Conservation (phyloP, 306 rosid genomes). For the Prunus mume region DNA sequence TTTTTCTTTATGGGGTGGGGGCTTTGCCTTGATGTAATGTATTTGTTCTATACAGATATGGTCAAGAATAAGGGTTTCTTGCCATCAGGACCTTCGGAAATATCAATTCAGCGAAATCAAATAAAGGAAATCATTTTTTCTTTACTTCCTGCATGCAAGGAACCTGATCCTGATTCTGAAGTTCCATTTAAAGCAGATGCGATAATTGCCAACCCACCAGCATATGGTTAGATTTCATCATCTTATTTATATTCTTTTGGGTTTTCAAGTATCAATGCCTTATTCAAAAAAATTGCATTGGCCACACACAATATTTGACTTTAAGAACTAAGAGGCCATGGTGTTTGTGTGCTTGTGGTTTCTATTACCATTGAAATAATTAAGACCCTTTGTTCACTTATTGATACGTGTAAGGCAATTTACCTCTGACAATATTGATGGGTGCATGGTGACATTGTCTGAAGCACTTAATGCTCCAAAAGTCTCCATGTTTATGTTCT, state of each 20-base stretch:
- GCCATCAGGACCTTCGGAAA: constrained; percentile 94
- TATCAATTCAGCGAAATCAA: constrained; percentile 77
- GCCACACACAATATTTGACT: background rate
- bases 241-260: background rate
- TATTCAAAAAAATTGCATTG: background rate
- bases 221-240: constrained; percentile 67
- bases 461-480: background rate
- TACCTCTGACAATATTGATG: background rate
- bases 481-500: background rate
- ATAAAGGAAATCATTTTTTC: constrained; percentile 63
- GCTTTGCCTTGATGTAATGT: constrained; percentile 2
- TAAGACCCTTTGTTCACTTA: background rate
- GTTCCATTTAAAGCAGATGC: constrained; percentile 71
- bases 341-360: background rate
- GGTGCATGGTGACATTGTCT: background rate
- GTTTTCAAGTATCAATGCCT: background rate
- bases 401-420: background rate
- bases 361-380: background rate
- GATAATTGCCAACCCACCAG: constrained; percentile 94
- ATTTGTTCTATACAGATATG: constrained; percentile 65
- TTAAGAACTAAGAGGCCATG: background rate
- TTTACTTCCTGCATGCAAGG: constrained; percentile 80
- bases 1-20: too few species aligned
- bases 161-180: constrained; percentile 57
- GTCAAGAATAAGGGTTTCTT: constrained; percentile 95